phyloP scores from a whole-genome alignment of 129 eudicot species.

The Chrysanthemum lavandulifolium region DNA sequence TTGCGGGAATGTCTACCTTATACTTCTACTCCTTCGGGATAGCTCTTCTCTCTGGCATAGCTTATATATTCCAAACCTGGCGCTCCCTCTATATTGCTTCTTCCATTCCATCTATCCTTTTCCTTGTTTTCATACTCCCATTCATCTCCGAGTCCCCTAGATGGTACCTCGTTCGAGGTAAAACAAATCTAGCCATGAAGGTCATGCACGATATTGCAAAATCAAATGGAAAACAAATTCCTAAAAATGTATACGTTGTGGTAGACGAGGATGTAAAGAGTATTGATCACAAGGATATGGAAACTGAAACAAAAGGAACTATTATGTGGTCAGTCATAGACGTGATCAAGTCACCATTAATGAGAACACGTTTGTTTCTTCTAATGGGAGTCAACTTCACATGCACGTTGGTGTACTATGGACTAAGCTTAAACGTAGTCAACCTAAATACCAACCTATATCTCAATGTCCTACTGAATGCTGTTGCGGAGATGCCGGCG shows the following conservation, averaged over 20 bases:
- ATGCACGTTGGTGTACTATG: slow-evolving; percentile 70
- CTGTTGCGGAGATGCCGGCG: slow-evolving; percentile 80
- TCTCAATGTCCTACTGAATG: slow-evolving; percentile 63
- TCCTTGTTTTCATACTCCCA: slow-evolving; percentile 55
- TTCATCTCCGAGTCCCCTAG: slow-evolving; percentile 90
- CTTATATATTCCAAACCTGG: slow-evolving; percentile 71
- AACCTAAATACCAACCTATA: slow-evolving; percentile 81
- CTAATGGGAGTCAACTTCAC: slow-evolving; percentile 57
- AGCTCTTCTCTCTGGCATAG: slow-evolving; percentile 65
- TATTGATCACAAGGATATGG: background rate
- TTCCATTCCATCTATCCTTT: slow-evolving; percentile 67
- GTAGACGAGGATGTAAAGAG: slow-evolving; percentile 48
- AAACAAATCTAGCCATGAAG: slow-evolving; percentile 52
- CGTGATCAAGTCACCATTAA: slow-evolving; percentile 52
- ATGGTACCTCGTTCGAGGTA: slow-evolving; percentile 75
- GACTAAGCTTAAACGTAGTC: slow-evolving; percentile 71
- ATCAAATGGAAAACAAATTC: slow-evolving; percentile 48
- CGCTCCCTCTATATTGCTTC: slow-evolving; percentile 64
- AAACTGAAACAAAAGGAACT: slow-evolving; percentile 22
- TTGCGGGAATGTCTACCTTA: slow-evolving; percentile 88
- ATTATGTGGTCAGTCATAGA: slow-evolving; percentile 55
- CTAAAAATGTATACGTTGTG: slow-evolving; percentile 44
- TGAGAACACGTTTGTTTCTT: slow-evolving; percentile 54
- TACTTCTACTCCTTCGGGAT: slow-evolving; percentile 85
- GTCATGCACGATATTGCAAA: slow-evolving; percentile 64